Evolutionary conservation across 164 flowering plant species (phyloP).

Genomic region (Santalum album): DNA sequence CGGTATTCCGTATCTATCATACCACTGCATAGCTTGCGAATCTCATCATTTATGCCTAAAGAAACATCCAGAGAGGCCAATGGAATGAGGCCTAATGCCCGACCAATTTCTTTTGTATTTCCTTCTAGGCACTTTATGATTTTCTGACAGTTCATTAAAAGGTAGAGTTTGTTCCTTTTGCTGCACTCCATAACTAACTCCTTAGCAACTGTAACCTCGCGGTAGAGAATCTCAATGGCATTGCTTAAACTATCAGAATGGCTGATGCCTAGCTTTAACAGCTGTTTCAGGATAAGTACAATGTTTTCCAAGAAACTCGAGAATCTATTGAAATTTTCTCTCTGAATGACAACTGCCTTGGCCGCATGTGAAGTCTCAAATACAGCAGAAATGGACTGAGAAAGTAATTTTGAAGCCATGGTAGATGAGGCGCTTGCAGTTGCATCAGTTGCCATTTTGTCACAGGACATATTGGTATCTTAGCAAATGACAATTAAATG

Average conservation of each 20-base stretch:
- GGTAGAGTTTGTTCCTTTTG: conserved; percentile 7
- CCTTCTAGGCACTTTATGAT: conserved; percentile 1
- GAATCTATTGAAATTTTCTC: conserved; percentile 5
- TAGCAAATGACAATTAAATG: not conserved
- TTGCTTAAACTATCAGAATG: conserved; percentile 1
- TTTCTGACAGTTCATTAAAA: conserved; percentile 8
- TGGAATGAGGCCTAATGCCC: conserved; percentile 9
- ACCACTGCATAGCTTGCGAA: not conserved
- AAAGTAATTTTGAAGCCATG: conserved; percentile 7
- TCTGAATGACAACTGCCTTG: conserved; percentile 4
- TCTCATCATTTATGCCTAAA: not conserved
- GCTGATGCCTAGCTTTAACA: not conserved
- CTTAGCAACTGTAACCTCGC: conserved; percentile 7
- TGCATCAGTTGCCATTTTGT: conserved; percentile 6
- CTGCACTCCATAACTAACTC: conserved; percentile 3
- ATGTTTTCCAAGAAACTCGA: conserved; percentile 6
- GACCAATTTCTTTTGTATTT: conserved; percentile 9
- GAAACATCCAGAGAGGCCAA: conserved; percentile 3
- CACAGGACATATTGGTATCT: not conserved
- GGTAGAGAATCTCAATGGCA: conserved; percentile 2
- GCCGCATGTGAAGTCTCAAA: conserved; percentile 6
- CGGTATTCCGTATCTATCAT: conserved; percentile 7
- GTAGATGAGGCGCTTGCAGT: not conserved
- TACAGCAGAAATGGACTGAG: conserved; percentile 1
- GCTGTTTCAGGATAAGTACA: conserved; percentile 1